Evolutionary conservation across 2,329 filamentous ascomycete species (phyloP).

Genomic region (Xylariaceae sp.): DNA sequence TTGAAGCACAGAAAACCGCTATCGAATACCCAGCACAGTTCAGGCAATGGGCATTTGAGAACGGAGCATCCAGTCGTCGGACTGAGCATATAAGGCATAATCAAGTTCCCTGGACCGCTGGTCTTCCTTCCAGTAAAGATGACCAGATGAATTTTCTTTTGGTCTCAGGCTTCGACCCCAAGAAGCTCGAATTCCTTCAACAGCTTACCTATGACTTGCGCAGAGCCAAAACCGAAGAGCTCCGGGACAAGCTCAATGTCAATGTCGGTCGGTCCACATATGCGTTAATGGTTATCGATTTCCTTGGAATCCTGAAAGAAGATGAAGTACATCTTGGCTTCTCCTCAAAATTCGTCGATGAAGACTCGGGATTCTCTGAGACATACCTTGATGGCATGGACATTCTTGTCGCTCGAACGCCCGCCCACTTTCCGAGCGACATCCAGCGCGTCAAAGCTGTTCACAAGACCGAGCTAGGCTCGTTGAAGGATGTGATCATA

Average conservation of each 20-base stretch:
- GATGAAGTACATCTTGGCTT: slow-evolving; percentile 67
- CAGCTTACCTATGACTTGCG: slow-evolving; percentile 46
- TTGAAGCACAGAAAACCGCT: slow-evolving; percentile 48
- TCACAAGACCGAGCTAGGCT: slow-evolving; percentile 56
- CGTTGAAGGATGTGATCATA: slow-evolving; percentile 73
- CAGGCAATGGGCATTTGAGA: slow-evolving; percentile 50
- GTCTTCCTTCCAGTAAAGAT: slow-evolving; percentile 46
- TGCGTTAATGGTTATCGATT: slow-evolving; percentile 66
- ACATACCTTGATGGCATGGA: slow-evolving; percentile 54
- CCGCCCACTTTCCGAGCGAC: slow-evolving; percentile 66
- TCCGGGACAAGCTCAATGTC: slow-evolving; percentile 57
- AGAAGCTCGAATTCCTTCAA: slow-evolving; percentile 44
- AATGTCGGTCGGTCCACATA: slow-evolving; percentile 58
- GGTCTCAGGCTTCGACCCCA: slow-evolving; percentile 56
- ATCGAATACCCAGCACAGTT: slow-evolving; percentile 48
- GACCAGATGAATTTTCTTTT: slow-evolving; percentile 55
- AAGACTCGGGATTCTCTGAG: slow-evolving; percentile 49
- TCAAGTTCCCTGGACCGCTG: slow-evolving; percentile 42
- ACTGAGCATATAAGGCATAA: slow-evolving; percentile 37
- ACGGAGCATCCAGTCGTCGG: slow-evolving; percentile 26
- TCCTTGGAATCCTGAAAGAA: slow-evolving; percentile 54
- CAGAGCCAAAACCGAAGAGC: slow-evolving; percentile 46
- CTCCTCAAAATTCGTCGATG: slow-evolving; percentile 57
- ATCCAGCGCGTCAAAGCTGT: slow-evolving; percentile 65
- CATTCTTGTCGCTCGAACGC: slow-evolving; percentile 64